These are phyloP conservation scores for Lactuca sativa DNA, from an alignment of 129 eudicot species.

Conservation along the genomic window DNA sequence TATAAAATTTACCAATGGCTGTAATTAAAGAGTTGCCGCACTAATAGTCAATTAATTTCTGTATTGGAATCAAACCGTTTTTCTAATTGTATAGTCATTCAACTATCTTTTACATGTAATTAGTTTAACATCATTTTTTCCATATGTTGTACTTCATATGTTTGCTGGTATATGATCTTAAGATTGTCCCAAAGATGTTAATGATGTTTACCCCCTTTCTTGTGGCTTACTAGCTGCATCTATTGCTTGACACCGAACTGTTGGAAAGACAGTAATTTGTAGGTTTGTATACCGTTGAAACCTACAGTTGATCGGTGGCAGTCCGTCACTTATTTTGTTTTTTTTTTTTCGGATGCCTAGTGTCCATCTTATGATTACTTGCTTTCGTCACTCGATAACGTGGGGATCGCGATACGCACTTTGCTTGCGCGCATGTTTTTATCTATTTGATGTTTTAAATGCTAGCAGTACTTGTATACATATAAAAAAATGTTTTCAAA, in stretches of 20 bases:
- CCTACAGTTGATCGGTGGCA: too few relatives aligned
- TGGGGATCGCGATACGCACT: not conserved
- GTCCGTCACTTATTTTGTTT: too few relatives aligned
- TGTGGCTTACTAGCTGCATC: too few relatives aligned
- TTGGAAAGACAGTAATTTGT: too few relatives aligned
- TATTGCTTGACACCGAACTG: too few relatives aligned
- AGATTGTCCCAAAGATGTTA: slow-evolving; percentile 4
- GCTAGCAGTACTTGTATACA: not conserved
- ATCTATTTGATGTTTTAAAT: not conserved
- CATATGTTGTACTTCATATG: slow-evolving; percentile 2
- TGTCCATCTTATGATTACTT: not conserved
- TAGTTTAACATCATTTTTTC: not conserved
- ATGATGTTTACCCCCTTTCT: not conserved
- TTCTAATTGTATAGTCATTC: slow-evolving; percentile 3
- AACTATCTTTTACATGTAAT: not conserved
- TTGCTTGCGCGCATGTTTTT: not conserved
- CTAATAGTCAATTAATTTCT: not conserved
- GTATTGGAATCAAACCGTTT: not conserved
- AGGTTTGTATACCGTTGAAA: too few relatives aligned
- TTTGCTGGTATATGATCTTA: not conserved
- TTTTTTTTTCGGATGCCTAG: too few relatives aligned
- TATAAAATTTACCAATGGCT: too few relatives aligned
- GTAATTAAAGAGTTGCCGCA: too few relatives aligned
- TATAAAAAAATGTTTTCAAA: too few relatives aligned
- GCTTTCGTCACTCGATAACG: not conserved